Evolutionary conservation across 169 alveolate genomes (phyloP).

Genomic region (Cryptosporidium muris): DNA sequence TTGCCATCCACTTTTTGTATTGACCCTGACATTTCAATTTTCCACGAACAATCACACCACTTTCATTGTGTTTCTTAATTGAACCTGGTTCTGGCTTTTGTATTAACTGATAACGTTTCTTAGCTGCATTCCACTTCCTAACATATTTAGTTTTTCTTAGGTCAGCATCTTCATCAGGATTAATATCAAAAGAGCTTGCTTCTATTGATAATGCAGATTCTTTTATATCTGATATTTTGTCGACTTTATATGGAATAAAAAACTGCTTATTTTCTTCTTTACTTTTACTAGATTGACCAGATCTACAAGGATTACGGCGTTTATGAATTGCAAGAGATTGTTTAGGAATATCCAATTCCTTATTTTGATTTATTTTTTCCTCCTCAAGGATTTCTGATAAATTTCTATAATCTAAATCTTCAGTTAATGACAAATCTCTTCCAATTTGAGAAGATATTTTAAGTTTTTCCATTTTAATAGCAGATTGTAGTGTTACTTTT

Average conservation of each 20-base stretch:
- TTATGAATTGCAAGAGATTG: conserved; percentile 13
- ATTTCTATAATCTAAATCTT: background rate
- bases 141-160: conserved; percentile 71
- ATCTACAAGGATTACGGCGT: conserved; percentile 7
- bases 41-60: conserved; percentile 44
- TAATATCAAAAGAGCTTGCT: conserved; percentile 72
- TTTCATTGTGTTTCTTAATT: conserved; percentile 45
- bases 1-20: conserved; percentile 76
- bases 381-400: background rate
- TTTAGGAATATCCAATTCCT: background rate
- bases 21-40: conserved; percentile 55
- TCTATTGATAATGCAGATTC: conserved; percentile 57
- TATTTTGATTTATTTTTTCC: background rate
- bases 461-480: conserved; percentile 49
- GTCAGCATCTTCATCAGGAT: conserved; percentile 78
- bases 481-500: conserved; percentile 19
- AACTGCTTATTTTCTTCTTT: conserved; percentile 24
- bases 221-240: conserved; percentile 27
- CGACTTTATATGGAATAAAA: conserved; percentile 72
- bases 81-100: conserved; percentile 62
- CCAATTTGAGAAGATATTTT: background rate
- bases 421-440: background rate
- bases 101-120: conserved; percentile 71
- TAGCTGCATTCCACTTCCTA: conserved; percentile 76
- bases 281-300: background rate